A percentile compares a stretch with the other conserved stretches of the same genome.
phyloP scores from a whole-genome alignment of 495 filamentous ascomycete species.

The Clohesyomyces aquaticus region DNA sequence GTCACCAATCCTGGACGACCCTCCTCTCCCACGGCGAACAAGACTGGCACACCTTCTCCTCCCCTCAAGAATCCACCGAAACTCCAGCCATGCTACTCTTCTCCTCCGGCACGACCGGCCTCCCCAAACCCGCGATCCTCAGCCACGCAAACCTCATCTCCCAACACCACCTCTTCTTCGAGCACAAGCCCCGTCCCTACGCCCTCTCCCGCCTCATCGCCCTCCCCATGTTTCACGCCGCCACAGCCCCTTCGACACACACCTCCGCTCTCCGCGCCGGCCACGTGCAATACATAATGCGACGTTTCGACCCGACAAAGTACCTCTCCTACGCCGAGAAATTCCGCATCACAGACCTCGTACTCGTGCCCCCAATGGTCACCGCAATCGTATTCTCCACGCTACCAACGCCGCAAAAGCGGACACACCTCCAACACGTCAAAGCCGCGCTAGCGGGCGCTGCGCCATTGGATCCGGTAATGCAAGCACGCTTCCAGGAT shows the following conservation, averaged over 20 bases:
- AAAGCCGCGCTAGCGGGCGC: constrained; percentile 53
- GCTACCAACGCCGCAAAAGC: constrained; percentile 39
- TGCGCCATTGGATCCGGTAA: constrained; percentile 56
- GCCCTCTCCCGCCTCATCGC: constrained; percentile 51
- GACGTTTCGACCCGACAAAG: constrained; percentile 58
- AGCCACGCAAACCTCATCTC: constrained; percentile 57
- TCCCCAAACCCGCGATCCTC: constrained; percentile 59
- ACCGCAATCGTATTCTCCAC: constrained; percentile 46
- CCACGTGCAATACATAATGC: constrained; percentile 58
- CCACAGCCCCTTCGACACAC: constrained; percentile 30
- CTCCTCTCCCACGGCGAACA: constrained; percentile 28
- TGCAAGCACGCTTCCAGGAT: constrained; percentile 47
- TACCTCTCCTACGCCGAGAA: constrained; percentile 56
- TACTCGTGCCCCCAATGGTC: constrained; percentile 61
- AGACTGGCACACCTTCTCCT: constrained; percentile 28
- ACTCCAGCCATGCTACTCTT: constrained; percentile 31
- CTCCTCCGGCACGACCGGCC: constrained; percentile 59
- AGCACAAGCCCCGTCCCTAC: constrained; percentile 47
- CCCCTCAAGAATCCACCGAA: constrained; percentile 20
- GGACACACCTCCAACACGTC: constrained; percentile 53
- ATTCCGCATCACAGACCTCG: constrained; percentile 59
- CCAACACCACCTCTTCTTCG: constrained; percentile 53
- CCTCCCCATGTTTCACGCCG: constrained; percentile 66
- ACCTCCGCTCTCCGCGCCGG: constrained; percentile 19
- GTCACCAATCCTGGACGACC: constrained; percentile 22